These are phyloP conservation scores for Citrus maxima DNA, from an alignment of 345 rosid species.

Conservation along the genomic window DNA sequence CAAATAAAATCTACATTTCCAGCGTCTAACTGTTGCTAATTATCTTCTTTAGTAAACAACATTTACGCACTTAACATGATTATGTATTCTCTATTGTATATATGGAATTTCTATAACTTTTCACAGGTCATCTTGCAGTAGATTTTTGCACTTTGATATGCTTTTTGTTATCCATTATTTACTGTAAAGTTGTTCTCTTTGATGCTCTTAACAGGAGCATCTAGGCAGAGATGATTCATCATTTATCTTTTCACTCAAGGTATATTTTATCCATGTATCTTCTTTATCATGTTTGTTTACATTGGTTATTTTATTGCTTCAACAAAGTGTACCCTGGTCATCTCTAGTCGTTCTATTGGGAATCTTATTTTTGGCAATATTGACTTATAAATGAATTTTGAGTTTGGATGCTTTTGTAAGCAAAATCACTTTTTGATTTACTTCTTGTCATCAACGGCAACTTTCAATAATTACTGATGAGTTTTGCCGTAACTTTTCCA, in stretches of 20 bases:
- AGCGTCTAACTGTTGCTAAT: background rate
- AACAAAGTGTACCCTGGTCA: background rate
- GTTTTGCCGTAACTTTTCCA: background rate
- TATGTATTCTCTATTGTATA: background rate
- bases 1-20: background rate
- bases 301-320: background rate
- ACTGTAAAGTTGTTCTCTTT: background rate
- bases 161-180: background rate
- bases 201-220: constrained; percentile 62
- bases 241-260: constrained; percentile 90
- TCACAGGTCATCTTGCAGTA: background rate
- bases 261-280: constrained; percentile 22
- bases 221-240: constrained; percentile 81
- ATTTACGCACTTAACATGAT: background rate
- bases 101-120: background rate
- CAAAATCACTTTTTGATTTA: background rate
- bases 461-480: background rate
- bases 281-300: constrained; percentile 7
- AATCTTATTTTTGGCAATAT: background rate
- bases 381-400: background rate
- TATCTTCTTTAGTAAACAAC: background rate
- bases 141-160: background rate
- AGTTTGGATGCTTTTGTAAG: background rate
- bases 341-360: background rate
- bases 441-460: no score